Evolutionary conservation across 371 early-diverging fungal species (phyloP).

Genomic region (Rhizopus delemar): DNA sequence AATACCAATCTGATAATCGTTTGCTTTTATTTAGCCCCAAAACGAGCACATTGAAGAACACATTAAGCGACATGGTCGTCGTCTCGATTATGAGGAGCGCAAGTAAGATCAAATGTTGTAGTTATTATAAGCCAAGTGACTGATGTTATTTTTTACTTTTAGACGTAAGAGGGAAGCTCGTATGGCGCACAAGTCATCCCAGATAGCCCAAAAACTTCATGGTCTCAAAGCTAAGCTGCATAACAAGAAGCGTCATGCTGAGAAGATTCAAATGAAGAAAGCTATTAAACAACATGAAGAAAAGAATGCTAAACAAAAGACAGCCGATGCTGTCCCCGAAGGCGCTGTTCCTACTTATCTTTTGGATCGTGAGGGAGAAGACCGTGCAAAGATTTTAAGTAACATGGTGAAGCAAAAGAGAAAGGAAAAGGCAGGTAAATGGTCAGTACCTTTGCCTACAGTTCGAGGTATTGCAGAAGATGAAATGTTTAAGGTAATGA

Average conservation of each 20-base stretch:
- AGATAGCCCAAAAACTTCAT: constrained; percentile 94
- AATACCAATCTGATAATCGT: not conserved
- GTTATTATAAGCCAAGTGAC: not conserved
- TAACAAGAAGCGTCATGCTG: constrained; percentile 98
- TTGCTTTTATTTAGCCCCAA: constrained; percentile 79
- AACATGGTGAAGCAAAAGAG: constrained; percentile 99
- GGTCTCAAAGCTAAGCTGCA: constrained; percentile 99
- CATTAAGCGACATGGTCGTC: constrained; percentile 98
- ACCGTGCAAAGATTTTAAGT: constrained; percentile 94
- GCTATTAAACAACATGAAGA: constrained; percentile 97
- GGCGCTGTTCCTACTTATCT: constrained; percentile 99
- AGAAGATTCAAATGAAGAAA: constrained; percentile 99
- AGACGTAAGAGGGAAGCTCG: constrained; percentile 98
- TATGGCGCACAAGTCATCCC: constrained; percentile 87
- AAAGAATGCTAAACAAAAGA: constrained; percentile 88
- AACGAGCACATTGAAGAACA: constrained; percentile 99
- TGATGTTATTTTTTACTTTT: constrained; percentile 7
- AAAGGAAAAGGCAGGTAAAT: constrained; percentile 99
- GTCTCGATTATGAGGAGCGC: constrained; percentile 95
- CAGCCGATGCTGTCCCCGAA: constrained; percentile 86
- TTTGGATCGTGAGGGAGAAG: constrained; percentile 98
- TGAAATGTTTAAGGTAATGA: constrained; percentile 98
- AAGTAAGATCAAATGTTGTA: constrained; percentile 61
- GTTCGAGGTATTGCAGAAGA: constrained; percentile 99
- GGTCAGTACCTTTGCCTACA: constrained; percentile 98